Conservation (phyloP, 83 land plant genomes). For the Picea abies region DNA sequence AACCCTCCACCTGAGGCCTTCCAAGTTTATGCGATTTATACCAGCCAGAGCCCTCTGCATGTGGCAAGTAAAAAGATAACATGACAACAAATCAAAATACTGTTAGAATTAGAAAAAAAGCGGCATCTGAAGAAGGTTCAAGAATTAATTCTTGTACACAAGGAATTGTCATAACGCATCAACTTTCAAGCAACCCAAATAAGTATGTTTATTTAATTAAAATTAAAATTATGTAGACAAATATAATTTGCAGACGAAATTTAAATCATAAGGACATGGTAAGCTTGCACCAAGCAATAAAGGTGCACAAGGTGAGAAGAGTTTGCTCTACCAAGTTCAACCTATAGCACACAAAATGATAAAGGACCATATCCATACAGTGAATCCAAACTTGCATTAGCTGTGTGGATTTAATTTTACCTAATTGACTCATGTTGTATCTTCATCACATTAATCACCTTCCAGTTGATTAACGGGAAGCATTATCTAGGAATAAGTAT, state of each 20-base stretch:
- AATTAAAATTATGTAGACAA: neutral
- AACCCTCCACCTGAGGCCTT: conserved; percentile 76
- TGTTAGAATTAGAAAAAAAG: neutral
- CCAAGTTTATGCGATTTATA: conserved; percentile 58
- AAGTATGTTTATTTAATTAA: neutral
- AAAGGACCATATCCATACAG: too few species aligned
- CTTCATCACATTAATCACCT: too few species aligned
- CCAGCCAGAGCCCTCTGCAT: conserved; percentile 76
- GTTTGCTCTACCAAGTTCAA: too few species aligned
- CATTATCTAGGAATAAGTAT: too few species aligned
- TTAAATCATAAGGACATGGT: neutral
- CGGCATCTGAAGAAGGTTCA: neutral
- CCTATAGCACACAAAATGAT: too few species aligned
- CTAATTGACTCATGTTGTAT: too few species aligned
- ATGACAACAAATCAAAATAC: neutral
- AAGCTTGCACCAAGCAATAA: neutral
- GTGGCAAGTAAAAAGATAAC: neutral
- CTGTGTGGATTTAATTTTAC: too few species aligned
- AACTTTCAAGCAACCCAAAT: neutral
- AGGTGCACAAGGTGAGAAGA: too few species aligned
- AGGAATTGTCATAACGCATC: neutral
- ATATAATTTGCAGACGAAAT: neutral
- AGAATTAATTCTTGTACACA: neutral
- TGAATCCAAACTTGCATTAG: too few species aligned
- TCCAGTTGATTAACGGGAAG: too few species aligned